These are phyloP conservation scores for Eucalyptus rudis DNA, from an alignment of 345 rosid genomes.

Conservation along the genomic window DNA sequence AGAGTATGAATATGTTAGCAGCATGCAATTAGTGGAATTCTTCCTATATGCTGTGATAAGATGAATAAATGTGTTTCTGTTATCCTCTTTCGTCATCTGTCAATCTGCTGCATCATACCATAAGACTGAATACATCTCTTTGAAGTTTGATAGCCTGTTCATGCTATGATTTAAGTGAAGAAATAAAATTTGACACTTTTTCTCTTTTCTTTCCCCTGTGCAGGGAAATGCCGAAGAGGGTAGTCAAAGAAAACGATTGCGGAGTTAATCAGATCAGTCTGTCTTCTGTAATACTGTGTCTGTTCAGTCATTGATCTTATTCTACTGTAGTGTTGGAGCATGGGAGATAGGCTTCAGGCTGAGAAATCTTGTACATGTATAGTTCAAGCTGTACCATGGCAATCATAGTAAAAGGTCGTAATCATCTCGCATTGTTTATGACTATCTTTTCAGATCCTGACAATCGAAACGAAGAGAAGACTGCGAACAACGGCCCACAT, in stretches of 20 bases:
- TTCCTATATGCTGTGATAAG: neutral
- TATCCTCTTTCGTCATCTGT: neutral
- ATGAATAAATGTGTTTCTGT: neutral
- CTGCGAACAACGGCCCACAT: neutral
- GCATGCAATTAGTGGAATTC: neutral
- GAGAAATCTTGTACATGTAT: slow-evolving; percentile 38
- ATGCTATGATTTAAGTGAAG: neutral
- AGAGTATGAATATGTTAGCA: neutral
- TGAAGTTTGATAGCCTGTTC: neutral
- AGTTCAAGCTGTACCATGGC: slow-evolving; percentile 37
- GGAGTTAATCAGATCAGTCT: slow-evolving; percentile 37
- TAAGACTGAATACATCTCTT: neutral
- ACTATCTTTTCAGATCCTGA: neutral
- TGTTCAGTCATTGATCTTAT: slow-evolving; percentile 8
- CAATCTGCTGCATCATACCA: neutral
- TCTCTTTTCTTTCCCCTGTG: neutral
- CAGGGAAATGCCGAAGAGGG: slow-evolving; percentile 74
- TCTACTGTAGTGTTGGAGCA: slow-evolving; percentile 6
- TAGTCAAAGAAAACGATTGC: slow-evolving; percentile 59
- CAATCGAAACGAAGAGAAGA: neutral
- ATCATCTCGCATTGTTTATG: neutral
- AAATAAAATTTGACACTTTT: neutral
- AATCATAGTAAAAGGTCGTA: neutral
- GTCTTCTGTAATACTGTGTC: slow-evolving; percentile 25
- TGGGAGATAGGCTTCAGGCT: slow-evolving; percentile 1